Base-by-base conservation (phyloP, 106 monocot genomes). In the Platanthera guangdongensis region DNA sequence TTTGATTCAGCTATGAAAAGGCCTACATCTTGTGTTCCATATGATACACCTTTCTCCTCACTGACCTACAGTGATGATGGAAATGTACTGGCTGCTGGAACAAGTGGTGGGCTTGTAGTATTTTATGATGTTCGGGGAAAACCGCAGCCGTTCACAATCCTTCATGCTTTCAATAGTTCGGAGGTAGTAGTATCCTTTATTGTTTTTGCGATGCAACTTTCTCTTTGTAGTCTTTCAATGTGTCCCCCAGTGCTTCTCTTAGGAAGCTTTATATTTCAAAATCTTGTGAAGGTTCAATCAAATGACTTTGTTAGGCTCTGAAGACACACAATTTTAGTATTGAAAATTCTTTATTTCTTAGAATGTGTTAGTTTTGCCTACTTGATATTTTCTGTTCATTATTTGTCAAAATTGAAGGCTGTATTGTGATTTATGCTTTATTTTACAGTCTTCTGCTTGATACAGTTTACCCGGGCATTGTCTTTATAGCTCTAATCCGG, bases 51-150 rank as follows among this genome's bases (percentile, higher is more conserved):
- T 8, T 97, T 94, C 77, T 84, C 93, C 72, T 91, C 96, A 21
- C 75, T 94, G 71, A 90, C 84, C 65, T 94, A 86, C 77, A 89
- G 89, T 76, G 96, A 97, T 78, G 91, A 88, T 86, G 90, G 96
- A 54, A 84, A 87, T 70, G 85, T 88, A 76, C 52, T 97, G 22
- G 86, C 91, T 79, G 93, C 96, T 57, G 96, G 96, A 68, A 97
- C 96, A 79, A 94, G 89, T 64, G 88, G 81, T 81, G 96, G 96
- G 11, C 91, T 80, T 51, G 77, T 97, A 51, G 87, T 97, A 51
- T 97, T 97, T 68, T 93, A 89, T 89, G 93, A 93, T 79, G 84
- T 97, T 51, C 84, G 96, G 9, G 96, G 91, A 76, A 97, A 86
- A 78, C 93, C 89, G 78, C 91, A 97, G 75, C 87, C 96, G 57